phyloP scores from a whole-genome alignment of 345 rosid genomes.

The Aethionema arabicum region DNA sequence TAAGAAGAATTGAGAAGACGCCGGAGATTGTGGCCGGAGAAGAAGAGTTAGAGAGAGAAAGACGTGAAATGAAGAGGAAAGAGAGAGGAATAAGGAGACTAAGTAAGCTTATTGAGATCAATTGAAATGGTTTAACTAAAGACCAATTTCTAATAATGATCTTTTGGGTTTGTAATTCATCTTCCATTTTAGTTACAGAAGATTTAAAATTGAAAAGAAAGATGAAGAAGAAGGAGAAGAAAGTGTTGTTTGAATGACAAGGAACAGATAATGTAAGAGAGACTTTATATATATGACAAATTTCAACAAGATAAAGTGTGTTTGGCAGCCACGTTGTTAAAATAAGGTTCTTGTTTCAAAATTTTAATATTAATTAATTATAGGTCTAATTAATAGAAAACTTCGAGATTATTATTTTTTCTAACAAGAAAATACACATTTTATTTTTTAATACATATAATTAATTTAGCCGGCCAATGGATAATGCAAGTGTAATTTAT shows the following conservation, averaged over 20 bases:
- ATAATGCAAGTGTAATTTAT: not conserved
- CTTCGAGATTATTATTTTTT: not conserved
- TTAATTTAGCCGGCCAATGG: constrained; percentile 31
- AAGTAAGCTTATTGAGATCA: constrained; percentile 52
- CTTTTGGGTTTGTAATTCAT: constrained; percentile 30
- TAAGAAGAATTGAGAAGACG: constrained; percentile 14
- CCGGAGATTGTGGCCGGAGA: constrained; percentile 24
- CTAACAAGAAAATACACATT: not conserved
- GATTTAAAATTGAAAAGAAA: not conserved
- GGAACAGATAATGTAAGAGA: constrained; percentile 23
- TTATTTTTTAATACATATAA: too few relatives aligned
- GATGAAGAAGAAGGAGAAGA: not conserved
- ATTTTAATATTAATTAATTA: too few relatives aligned
- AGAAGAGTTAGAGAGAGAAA: constrained; percentile 43
- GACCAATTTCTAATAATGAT: constrained; percentile 20
- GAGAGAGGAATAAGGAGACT: constrained; percentile 66
- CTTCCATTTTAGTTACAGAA: constrained; percentile 28
- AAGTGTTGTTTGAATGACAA: constrained; percentile 31
- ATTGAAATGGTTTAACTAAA: constrained; percentile 39
- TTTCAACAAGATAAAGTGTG: constrained; percentile 18
- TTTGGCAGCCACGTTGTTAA: constrained; percentile 38
- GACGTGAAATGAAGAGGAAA: constrained; percentile 59
- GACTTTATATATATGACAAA: constrained; percentile 4
- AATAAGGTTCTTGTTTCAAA: too few relatives aligned
- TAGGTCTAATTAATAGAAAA: too few relatives aligned